phyloP scores from a whole-genome alignment of 805 yeast species.

The Kockiozyma suomiensis region DNA sequence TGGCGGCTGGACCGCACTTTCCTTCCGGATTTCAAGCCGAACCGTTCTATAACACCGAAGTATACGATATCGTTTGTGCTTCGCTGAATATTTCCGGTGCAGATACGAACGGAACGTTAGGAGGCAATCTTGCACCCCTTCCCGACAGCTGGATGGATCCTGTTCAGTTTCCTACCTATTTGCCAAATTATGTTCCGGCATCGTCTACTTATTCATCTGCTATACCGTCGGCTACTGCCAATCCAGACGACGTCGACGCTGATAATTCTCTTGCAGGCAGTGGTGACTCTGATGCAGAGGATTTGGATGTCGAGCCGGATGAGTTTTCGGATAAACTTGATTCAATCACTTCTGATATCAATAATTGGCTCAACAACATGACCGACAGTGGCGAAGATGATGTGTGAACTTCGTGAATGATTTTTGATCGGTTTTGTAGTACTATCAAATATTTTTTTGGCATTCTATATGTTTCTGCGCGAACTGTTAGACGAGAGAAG shows the following conservation, averaged over 20 bases:
- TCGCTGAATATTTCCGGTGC: constrained; percentile 57
- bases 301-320: constrained; percentile 4
- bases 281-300: not conserved
- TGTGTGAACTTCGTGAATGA: too few relatives aligned
- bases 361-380: constrained; percentile 21
- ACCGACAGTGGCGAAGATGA: not conserved
- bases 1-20: constrained; percentile 83
- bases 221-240: not conserved
- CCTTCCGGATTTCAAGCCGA: constrained; percentile 46
- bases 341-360: constrained; percentile 16
- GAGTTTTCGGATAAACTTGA: constrained; percentile 17
- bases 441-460: too few relatives aligned
- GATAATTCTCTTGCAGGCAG: constrained; percentile 1
- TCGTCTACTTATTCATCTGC: not conserved
- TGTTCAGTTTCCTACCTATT: constrained; percentile 15
- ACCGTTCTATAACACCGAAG: constrained; percentile 73
- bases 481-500: too few relatives aligned
- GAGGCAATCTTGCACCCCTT: constrained; percentile 34
- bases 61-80: constrained; percentile 76
- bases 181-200: constrained; percentile 7
- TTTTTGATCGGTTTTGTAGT: too few relatives aligned
- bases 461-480: too few relatives aligned
- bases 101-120: constrained; percentile 57
- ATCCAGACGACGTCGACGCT: constrained; percentile 1
- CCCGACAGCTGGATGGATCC: constrained; percentile 39